Evolutionary conservation across 257 asterid species (phyloP).

Genomic region (Buddleja alternifolia): DNA sequence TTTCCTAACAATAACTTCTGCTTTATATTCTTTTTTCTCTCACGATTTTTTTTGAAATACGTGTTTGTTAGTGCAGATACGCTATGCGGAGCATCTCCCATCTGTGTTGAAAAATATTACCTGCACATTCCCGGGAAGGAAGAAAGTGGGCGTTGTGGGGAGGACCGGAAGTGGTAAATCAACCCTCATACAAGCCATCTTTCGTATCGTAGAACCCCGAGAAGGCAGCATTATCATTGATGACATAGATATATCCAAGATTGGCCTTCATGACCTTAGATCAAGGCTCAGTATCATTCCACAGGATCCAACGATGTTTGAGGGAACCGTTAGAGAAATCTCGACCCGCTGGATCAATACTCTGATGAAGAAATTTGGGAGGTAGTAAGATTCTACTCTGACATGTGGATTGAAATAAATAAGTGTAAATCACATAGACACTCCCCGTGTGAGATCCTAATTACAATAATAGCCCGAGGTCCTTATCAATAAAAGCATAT

Average conservation of each 20-base stretch:
- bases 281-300: conserved; percentile 94
- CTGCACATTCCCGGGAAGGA: conserved; percentile 91
- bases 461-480: too few species aligned
- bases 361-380: conserved; percentile 80
- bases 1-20: too few species aligned
- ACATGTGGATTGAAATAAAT: too few species aligned
- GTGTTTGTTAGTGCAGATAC: conserved; percentile 56
- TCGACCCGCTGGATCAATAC: conserved; percentile 72
- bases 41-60: background rate
- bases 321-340: conserved; percentile 84
- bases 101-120: conserved; percentile 78
- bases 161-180: conserved; percentile 97
- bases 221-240: conserved; percentile 85
- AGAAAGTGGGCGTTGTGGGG: conserved; percentile 92
- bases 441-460: too few species aligned
- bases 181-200: conserved; percentile 90
- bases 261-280: conserved; percentile 91
- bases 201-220: conserved; percentile 79
- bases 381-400: conserved; percentile 43
- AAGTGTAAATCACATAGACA: too few species aligned
- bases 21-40: too few species aligned
- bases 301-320: conserved; percentile 90
- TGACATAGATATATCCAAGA: conserved; percentile 69
- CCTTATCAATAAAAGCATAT: too few species aligned
- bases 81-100: conserved; percentile 95